A percentile compares a stretch with the other conserved stretches of the same genome.
Evolutionary conservation across 495 filamentous ascomycete genomes (phyloP).

Genomic region (Trichoderma orchidacearum): DNA sequence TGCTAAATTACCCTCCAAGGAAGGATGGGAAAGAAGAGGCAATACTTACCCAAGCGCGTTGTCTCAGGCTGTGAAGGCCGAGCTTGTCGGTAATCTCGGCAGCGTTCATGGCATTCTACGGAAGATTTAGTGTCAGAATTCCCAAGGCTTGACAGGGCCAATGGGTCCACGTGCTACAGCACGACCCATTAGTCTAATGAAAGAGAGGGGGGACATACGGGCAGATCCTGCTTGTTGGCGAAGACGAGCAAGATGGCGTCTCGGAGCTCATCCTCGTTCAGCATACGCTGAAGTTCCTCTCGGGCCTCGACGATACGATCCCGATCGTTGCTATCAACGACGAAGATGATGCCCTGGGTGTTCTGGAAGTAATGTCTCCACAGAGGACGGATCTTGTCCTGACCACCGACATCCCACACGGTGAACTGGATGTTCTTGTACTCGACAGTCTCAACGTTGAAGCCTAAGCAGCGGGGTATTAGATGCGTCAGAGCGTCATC

Average conservation of each 20-base stretch:
- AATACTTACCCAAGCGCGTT: conserved; percentile 91
- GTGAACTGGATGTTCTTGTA: conserved; percentile 99
- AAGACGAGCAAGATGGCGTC: conserved; percentile 97
- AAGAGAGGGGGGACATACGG: conserved; percentile 44
- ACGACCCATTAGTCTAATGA: no score
- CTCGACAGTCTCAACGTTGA: conserved; percentile 99
- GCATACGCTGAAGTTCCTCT: conserved; percentile 98
- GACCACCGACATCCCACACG: conserved; percentile 98
- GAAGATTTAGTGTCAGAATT: conserved; percentile 4
- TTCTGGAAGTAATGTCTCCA: conserved; percentile 99
- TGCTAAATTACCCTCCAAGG: no score
- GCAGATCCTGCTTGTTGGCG: conserved; percentile 99
- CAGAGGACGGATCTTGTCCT: conserved; percentile 99
- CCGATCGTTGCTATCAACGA: conserved; percentile 99
- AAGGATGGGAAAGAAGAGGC: no score
- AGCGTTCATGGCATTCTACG: conserved; percentile 95
- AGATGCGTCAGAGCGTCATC: conserved; percentile 8
- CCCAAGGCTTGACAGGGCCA: no score
- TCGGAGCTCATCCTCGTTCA: conserved; percentile 98
- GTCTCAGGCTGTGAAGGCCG: conserved; percentile 93
- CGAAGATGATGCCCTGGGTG: conserved; percentile 99
- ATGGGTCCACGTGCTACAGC: no score
- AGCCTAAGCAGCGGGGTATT: conserved; percentile 41
- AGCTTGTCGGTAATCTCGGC: conserved; percentile 99
- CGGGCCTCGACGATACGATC: conserved; percentile 98